Evolutionary conservation across 148 eudicot species (phyloP), one percentile per base, ranked within the genome.

Genomic region (Fagopyrum homotropicum): DNA sequence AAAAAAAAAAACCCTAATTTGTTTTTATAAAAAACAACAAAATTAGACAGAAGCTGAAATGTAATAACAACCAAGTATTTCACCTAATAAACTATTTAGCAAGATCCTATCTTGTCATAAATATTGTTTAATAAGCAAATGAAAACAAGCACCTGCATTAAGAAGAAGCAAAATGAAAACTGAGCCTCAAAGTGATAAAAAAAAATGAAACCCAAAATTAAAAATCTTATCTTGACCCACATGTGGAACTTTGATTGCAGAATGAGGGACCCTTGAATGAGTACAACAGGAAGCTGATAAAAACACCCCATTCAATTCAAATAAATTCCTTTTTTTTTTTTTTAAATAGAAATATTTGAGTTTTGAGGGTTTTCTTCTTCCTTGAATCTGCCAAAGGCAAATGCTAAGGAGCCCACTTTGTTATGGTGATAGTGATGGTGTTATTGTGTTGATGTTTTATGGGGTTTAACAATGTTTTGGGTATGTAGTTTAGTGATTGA

Each of bases 351-450:
- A 57, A 57, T n/a, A 57, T 17, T 7, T 57, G 64, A 22, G 63
- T 22, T 22, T 22, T 5, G 64, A 22, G 63, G 19, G 19, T 59
- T 59, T 59, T 19, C 59, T 19, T 15, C 47, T 66, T 66, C 46
- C 6, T 11, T 66, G 71, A 14, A 40, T 43, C 71, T 66, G 71
- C 71, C 47, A 66, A 66, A 66, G 71, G 15, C 43, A 64, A 30
- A 64, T 64, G 70, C 17, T 64, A 11, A 12, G 70, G 70, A 64
- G 15, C 47, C 71, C 71, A 66, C 19, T 8, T 66, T 45, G 46
- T 66, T 35, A 66, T 66, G 47, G 71, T 40, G 71, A 66, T 66
- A 17, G 71, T 40, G 71, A 66, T 66, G 71, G 71, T 66, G 71
- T 66, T 35, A 66, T 12, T 30, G 45, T 66, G 71, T 10, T 66